Evolutionary conservation across 441 rosid genomes (phyloP).

Genomic region (Biscutella laevigata): DNA sequence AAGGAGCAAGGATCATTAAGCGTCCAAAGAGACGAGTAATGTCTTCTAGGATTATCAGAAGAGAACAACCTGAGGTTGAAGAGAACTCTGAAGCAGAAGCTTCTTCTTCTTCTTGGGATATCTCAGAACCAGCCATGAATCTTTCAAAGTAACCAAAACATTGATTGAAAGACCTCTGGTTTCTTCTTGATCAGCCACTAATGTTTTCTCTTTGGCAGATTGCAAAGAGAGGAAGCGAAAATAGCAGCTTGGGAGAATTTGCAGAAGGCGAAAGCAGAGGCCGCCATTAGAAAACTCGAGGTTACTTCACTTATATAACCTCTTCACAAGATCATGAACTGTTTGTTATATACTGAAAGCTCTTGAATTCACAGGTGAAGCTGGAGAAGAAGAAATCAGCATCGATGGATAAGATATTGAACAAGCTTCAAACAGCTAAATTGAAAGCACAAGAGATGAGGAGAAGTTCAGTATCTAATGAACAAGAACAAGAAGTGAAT

Average conservation of each 20-base stretch:
- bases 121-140: conserved; percentile 43
- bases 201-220: conserved; percentile 39
- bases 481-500: conserved; percentile 22
- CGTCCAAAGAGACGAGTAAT: conserved; percentile 41
- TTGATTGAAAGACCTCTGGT: no score
- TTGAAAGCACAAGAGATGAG: conserved; percentile 70
- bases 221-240: conserved; percentile 79
- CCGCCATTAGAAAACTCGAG: conserved; percentile 80
- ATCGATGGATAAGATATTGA: conserved; percentile 68
- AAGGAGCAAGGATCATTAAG: conserved; percentile 44
- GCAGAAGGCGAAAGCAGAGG: conserved; percentile 90
- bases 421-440: conserved; percentile 56
- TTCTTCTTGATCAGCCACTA: conserved; percentile 4
- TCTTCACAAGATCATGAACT: neutral
- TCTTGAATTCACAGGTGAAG: conserved; percentile 40
- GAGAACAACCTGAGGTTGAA: conserved; percentile 33
- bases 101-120: conserved; percentile 47
- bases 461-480: conserved; percentile 36
- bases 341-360: neutral
- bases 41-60: conserved; percentile 30
- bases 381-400: conserved; percentile 79
- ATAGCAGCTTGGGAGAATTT: conserved; percentile 90
- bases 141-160: conserved; percentile 41
- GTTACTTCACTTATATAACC: conserved; percentile 11
- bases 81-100: conserved; percentile 30